Percentiles rank a stretch among this genome's conserved stretches.
Conservation (phyloP, 768 basidiomycete species). For the Russula emetica region DNA sequence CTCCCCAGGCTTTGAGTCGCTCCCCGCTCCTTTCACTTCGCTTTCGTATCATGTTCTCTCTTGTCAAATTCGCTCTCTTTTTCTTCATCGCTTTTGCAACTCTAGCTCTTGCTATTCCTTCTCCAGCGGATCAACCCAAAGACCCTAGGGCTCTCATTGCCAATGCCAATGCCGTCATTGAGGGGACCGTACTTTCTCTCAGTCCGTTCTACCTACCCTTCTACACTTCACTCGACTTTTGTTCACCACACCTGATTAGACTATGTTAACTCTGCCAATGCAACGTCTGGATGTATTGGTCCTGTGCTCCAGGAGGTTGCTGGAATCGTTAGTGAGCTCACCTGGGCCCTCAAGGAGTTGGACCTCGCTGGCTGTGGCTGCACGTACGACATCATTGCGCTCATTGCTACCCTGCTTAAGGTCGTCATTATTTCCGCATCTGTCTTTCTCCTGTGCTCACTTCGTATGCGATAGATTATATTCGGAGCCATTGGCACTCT, state of each 20-base stretch:
- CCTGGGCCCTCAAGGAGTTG: neutral
- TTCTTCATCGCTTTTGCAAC: constrained; percentile 8
- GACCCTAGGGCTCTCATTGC: neutral
- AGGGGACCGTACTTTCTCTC: neutral
- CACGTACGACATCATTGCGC: constrained; percentile 1
- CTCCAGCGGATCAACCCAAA: neutral
- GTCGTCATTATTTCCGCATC: neutral
- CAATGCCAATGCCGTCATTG: neutral
- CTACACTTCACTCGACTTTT: neutral
- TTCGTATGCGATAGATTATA: constrained; percentile 3
- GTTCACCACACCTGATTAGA: neutral
- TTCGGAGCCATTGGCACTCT: neutral
- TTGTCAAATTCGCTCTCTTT: constrained; percentile 13
- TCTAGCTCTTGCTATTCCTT: constrained; percentile 7
- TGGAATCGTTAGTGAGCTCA: neutral
- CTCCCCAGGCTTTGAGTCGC: constrained; percentile 2
- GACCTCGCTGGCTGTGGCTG: constrained; percentile 11
- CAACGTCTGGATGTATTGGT: neutral
- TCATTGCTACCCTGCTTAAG: neutral
- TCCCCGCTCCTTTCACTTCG: neutral
- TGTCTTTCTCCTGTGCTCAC: neutral
- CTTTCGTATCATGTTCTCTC: constrained; percentile 10
- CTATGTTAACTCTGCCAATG: neutral
- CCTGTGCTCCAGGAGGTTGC: neutral
- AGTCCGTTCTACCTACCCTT: neutral